These are phyloP conservation scores for Elsinoe batatas DNA, from an alignment of 2,329 filamentous ascomycete species.

Conservation along the genomic window DNA sequence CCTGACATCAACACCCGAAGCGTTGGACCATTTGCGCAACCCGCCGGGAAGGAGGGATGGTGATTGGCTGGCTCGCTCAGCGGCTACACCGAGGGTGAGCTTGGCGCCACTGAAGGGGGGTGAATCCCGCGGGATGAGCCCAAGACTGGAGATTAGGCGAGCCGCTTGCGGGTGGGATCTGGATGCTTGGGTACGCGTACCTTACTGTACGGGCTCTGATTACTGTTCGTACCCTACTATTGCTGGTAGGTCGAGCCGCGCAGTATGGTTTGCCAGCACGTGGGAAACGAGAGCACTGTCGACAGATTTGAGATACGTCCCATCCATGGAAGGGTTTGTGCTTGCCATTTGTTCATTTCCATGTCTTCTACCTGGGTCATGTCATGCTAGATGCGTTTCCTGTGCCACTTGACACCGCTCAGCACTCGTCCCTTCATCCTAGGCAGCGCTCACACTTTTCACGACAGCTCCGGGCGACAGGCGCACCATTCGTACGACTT, in stretches of 20 bases:
- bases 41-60: neutral
- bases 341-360: neutral
- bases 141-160: neutral
- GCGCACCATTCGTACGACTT: neutral
- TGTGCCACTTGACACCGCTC: neutral
- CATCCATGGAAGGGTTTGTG: neutral
- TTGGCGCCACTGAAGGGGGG: neutral
- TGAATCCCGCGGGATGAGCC: neutral
- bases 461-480: too few relatives aligned
- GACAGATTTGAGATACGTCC: too few relatives aligned
- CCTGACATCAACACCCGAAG: neutral
- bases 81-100: neutral
- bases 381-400: constrained; percentile 1
- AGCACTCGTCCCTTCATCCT: neutral
- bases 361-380: neutral
- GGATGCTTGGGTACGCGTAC: too few relatives aligned
- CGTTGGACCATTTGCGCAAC: neutral
- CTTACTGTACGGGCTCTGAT: too few relatives aligned
- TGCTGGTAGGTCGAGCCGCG: too few relatives aligned
- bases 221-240: too few relatives aligned
- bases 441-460: too few relatives aligned
- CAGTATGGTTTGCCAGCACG: neutral
- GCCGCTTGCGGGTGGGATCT: neutral
- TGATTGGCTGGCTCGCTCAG: neutral
- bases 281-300: neutral